Percentiles rank a stretch among this genome's conserved stretches.
Conservation (phyloP, 805 yeast genomes). For the Kluyveromyces nonfermentans region DNA sequence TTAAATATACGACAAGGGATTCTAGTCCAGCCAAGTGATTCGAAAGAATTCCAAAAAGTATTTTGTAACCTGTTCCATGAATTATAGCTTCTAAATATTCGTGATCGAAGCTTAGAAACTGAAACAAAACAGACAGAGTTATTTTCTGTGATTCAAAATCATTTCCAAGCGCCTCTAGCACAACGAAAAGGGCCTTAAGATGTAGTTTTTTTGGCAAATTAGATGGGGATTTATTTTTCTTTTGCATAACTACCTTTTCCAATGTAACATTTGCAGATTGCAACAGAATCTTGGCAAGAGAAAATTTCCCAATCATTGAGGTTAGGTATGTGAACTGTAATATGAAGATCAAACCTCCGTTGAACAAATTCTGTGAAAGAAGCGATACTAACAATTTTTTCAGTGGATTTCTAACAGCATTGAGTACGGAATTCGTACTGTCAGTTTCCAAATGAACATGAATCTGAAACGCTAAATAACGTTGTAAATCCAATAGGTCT, state of each 20-base stretch:
- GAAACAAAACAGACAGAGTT: slow-evolving; percentile 5
- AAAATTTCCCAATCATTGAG: background rate
- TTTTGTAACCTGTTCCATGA: slow-evolving; percentile 49
- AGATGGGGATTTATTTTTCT: background rate
- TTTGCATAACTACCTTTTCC: background rate
- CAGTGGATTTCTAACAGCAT: background rate
- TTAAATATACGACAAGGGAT: background rate
- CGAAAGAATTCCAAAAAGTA: slow-evolving; percentile 44
- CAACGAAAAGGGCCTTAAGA: slow-evolving; percentile 14
- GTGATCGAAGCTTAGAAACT: slow-evolving; percentile 30
- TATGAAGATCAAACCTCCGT: background rate
- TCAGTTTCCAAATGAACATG: background rate
- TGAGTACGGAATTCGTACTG: background rate
- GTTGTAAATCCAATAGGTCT: background rate
- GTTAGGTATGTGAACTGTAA: background rate
- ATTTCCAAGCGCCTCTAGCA: slow-evolving; percentile 43
- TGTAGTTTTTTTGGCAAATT: background rate
- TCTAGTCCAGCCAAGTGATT: slow-evolving; percentile 27
- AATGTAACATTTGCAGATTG: background rate
- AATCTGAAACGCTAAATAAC: background rate
- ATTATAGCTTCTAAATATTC: slow-evolving; percentile 33
- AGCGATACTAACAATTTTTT: background rate
- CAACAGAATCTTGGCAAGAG: background rate
- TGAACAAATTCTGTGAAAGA: background rate
- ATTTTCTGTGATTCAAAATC: slow-evolving; percentile 40